These are phyloP conservation scores for Laburnicola sp. DNA, from an alignment of 2,329 filamentous ascomycete genomes.

Conservation along the genomic window DNA sequence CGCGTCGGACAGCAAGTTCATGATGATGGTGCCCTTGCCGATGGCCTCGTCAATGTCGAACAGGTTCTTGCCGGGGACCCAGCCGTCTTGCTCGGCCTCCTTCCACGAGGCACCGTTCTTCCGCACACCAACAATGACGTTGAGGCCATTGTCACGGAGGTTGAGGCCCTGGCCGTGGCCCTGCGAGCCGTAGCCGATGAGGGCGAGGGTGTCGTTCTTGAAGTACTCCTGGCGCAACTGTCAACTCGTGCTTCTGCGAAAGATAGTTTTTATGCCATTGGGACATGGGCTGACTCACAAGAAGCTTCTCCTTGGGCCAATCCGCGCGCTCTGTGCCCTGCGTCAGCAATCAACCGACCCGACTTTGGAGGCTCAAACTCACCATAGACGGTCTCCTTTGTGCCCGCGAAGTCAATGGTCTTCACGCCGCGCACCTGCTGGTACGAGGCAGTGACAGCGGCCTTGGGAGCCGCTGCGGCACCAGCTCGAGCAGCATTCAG, in stretches of 20 bases:
- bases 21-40: conserved; percentile 87
- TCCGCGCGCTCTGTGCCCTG: conserved; percentile 79
- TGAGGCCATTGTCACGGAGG: conserved; percentile 98
- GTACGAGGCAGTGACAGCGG: conserved; percentile 52
- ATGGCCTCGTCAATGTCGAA: conserved; percentile 99
- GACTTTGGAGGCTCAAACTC: conserved; percentile 39
- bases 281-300: conserved; percentile 64
- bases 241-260: conserved; percentile 30
- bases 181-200: conserved; percentile 98
- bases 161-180: conserved; percentile 99
- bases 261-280: conserved; percentile 14
- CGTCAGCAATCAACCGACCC: conserved; percentile 12
- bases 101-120: conserved; percentile 99
- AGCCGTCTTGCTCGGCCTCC: conserved; percentile 94
- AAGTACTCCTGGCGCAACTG: conserved; percentile 77
- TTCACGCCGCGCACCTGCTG: conserved; percentile 86
- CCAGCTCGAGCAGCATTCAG: conserved; percentile 55
- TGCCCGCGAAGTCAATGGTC: conserved; percentile 98
- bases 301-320: conserved; percentile 98
- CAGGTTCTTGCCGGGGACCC: conserved; percentile 97
- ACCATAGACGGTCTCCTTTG: conserved; percentile 95
- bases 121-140: conserved; percentile 97
- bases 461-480: conserved; percentile 51
- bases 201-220: conserved; percentile 98
- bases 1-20: conserved; percentile 98